Evolutionary conservation across 352 stramenopile genomes (phyloP).

Genomic region (Globisporangium paroecandrum): DNA sequence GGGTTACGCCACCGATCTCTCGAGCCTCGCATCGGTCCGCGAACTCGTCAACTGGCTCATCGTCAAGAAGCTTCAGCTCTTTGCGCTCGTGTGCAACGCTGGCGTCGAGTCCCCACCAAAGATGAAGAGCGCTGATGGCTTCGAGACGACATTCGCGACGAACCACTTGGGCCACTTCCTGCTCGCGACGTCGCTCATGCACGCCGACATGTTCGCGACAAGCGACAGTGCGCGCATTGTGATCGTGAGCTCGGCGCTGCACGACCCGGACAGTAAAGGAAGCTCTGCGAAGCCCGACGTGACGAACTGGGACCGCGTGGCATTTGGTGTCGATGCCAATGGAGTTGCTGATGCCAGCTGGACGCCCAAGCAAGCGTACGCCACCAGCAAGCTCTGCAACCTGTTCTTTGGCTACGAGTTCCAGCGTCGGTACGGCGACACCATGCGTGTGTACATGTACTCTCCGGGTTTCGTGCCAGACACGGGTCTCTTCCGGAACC

Average conservation of each 20-base stretch:
- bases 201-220: constrained; percentile 22
- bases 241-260: constrained; percentile 31
- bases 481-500: constrained; percentile 37
- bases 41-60: constrained; percentile 23
- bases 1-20: constrained; percentile 20
- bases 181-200: constrained; percentile 25
- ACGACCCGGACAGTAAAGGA: constrained; percentile 17
- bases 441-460: constrained; percentile 34
- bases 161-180: constrained; percentile 45
- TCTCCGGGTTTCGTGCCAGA: constrained; percentile 32
- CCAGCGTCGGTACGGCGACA: constrained; percentile 21
- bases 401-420: constrained; percentile 43
- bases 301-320: constrained; percentile 30
- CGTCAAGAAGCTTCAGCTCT: constrained; percentile 23
- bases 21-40: constrained; percentile 27
- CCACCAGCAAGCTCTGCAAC: constrained; percentile 44
- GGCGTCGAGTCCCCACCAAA: constrained; percentile 27
- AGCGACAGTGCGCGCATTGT: constrained; percentile 24
- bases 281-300: constrained; percentile 22
- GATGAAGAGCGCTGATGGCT: constrained; percentile 22
- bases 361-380: constrained; percentile 24
- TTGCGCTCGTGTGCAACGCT: constrained; percentile 38
- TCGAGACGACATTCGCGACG: constrained; percentile 39
- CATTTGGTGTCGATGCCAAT: constrained; percentile 17
- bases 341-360: constrained; percentile 3